Evolutionary conservation across 805 yeast species (phyloP).

Genomic region (Metschnikowia peoriensis): DNA sequence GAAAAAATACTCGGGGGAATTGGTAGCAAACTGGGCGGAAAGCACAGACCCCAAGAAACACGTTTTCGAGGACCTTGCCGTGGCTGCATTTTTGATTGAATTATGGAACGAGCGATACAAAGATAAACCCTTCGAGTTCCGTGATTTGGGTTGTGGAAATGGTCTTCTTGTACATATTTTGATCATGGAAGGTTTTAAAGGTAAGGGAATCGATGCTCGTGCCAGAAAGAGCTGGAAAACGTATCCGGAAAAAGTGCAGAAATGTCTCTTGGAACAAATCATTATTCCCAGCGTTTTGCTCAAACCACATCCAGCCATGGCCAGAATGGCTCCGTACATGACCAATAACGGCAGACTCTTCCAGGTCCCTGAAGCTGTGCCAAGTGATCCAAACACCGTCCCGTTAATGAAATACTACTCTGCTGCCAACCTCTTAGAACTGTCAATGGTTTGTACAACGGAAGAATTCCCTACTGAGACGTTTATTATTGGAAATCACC

Average conservation of each 20-base stretch:
- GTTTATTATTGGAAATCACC: slow-evolving; percentile 89
- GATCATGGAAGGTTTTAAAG: slow-evolving; percentile 73
- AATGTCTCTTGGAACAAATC: slow-evolving; percentile 66
- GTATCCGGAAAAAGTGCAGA: slow-evolving; percentile 65
- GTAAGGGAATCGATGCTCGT: slow-evolving; percentile 88
- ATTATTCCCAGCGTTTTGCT: slow-evolving; percentile 74
- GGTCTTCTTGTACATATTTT: slow-evolving; percentile 80
- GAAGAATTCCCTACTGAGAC: slow-evolving; percentile 69
- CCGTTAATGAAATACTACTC: slow-evolving; percentile 56
- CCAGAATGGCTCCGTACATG: slow-evolving; percentile 50
- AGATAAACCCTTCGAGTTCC: slow-evolving; percentile 59
- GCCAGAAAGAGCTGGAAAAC: slow-evolving; percentile 82
- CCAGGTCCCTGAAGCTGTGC: slow-evolving; percentile 44
- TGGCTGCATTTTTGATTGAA: slow-evolving; percentile 90
- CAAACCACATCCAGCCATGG: slow-evolving; percentile 66
- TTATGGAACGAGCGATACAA: slow-evolving; percentile 60
- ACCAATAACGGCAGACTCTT: slow-evolving; percentile 62
- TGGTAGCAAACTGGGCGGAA: slow-evolving; percentile 88
- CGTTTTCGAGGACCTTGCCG: slow-evolving; percentile 93
- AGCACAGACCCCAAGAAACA: slow-evolving; percentile 93
- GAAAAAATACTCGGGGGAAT: slow-evolving; percentile 70
- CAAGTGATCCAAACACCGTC: slow-evolving; percentile 22
- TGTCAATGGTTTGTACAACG: slow-evolving; percentile 51
- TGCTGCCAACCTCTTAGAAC: slow-evolving; percentile 49
- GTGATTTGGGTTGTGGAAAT: slow-evolving; percentile 95